Evolutionary conservation across 352 stramenopile species (phyloP), one percentile per base, ranked within the genome.

Genomic region (Lagenidium giganteum): DNA sequence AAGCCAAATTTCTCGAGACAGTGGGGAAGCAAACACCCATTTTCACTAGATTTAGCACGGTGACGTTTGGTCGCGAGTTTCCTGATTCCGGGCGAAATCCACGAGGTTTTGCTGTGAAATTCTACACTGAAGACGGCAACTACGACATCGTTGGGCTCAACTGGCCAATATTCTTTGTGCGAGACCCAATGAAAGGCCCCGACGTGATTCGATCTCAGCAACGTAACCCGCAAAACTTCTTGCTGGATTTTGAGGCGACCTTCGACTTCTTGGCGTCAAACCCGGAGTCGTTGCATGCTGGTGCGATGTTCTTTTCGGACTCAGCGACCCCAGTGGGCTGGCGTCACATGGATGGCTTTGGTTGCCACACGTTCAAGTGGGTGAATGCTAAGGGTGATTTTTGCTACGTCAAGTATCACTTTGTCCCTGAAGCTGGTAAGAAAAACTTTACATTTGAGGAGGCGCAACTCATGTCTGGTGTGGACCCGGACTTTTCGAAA

Each of bases 191-290:
- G 25, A 67, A 96, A 18, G 96, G 96, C 55, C 89, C 89, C 11
- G 87, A 79, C 54, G 96, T 96, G 60, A 96, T 97, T 53, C 89
- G 96, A 66, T 96, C 88, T 38, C 87, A 96, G 61, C 96, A 97
- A 66, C 75, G 87, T 28, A 81, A 96, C 57, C 83, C 89, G n/a
- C 57, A 62, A 42, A 95, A 79, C 21, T 82, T 96, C 54, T 56
- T 93, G 22, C 88, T 93, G 37, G 78, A 95, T 36, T 60, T 64
- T 28, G 69, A 96, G 32, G 90, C 88, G 64, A 93, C 96, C 53
- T 96, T 88, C 83, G 87, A 96, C 59, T 97, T 95, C 57, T 88
- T 95, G 47, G 90, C 79, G n/a, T 72, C 95, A n/a, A 83, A 86
- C 11, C 90, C 90, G 0, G 88, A 97, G 69, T 84, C 83, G 23